Percentiles rank a stretch among this genome's conserved stretches.
phyloP scores from a whole-genome alignment of 768 basidiomycete genomes.

The Termitomyces eurrhizus region DNA sequence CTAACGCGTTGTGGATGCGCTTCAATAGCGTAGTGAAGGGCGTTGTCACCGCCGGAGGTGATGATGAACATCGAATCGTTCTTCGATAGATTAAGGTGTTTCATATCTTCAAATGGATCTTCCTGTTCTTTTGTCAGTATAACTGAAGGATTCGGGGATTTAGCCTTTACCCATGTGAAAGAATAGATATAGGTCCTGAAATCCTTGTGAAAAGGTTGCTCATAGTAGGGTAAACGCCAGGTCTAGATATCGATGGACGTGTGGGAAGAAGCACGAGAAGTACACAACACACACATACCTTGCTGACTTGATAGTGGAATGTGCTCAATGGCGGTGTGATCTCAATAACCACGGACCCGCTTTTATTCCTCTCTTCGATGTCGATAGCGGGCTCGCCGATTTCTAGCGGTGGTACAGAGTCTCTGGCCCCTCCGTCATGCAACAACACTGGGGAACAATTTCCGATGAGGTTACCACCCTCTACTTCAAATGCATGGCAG shows the following conservation, averaged over 20 bases:
- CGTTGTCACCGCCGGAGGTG: constrained; percentile 78
- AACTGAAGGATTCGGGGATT: background rate
- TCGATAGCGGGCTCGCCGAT: constrained; percentile 35
- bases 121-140: constrained; percentile 35
- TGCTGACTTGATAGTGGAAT: constrained; percentile 58
- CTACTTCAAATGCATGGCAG: constrained; percentile 58
- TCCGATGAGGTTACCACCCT: constrained; percentile 56
- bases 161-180: constrained; percentile 49
- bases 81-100: constrained; percentile 49
- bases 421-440: constrained; percentile 29
- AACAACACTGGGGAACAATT: constrained; percentile 40
- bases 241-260: constrained; percentile 27
- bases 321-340: constrained; percentile 53
- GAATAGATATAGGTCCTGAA: constrained; percentile 62
- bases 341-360: constrained; percentile 31
- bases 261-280: background rate
- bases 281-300: constrained; percentile 25
- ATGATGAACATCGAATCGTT: constrained; percentile 71
- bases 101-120: constrained; percentile 73
- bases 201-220: constrained; percentile 64
- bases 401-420: constrained; percentile 36
- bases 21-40: constrained; percentile 73
- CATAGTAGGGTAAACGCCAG: constrained; percentile 71
- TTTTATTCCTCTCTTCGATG: constrained; percentile 19
- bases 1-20: constrained; percentile 51